These are phyloP conservation scores for Fusarium citri DNA, from an alignment of 2,329 filamentous ascomycete genomes.

Conservation along the genomic window DNA sequence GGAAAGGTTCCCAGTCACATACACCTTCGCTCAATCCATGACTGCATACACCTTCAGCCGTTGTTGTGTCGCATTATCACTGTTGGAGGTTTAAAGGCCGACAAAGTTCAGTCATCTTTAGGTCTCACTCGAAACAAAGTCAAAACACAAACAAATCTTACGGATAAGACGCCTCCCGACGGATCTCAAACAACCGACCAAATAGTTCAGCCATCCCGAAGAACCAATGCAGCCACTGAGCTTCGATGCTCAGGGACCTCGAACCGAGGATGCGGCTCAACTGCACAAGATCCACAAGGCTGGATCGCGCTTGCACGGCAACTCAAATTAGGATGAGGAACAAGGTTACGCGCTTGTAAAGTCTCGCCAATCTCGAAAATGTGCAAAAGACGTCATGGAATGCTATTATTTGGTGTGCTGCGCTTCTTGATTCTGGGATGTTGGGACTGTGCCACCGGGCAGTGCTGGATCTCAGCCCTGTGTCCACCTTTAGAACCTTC, in stretches of 20 bases:
- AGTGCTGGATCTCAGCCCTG: slow-evolving; percentile 33
- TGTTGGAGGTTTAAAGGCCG: neutral
- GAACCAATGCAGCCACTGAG: slow-evolving; percentile 24
- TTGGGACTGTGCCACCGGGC: slow-evolving; percentile 40
- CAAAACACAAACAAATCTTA: neutral
- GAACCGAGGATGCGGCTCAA: slow-evolving; percentile 22
- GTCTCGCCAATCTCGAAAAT: slow-evolving; percentile 10
- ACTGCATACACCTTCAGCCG: neutral
- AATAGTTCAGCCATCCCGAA: slow-evolving; percentile 19
- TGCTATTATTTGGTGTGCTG: slow-evolving; percentile 19
- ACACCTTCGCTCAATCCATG: neutral
- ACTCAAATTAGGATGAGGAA: slow-evolving; percentile 16
- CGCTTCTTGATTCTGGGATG: slow-evolving; percentile 6
- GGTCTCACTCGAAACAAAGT: neutral
- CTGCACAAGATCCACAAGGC: slow-evolving; percentile 5
- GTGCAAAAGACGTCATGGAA: slow-evolving; percentile 1
- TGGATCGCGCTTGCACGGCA: slow-evolving; percentile 7
- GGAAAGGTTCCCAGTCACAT: neutral
- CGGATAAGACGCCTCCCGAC: neutral
- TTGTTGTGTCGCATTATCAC: neutral
- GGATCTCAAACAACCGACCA: neutral
- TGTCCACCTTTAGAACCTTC: slow-evolving; percentile 26
- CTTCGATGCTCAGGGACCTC: neutral
- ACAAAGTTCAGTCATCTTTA: slow-evolving; percentile 6
- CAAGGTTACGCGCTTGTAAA: slow-evolving; percentile 5